Evolutionary conservation across 2,329 filamentous ascomycete species (phyloP), one percentile per base, ranked within the genome.

Genomic region (Hirsutella thompsonii): DNA sequence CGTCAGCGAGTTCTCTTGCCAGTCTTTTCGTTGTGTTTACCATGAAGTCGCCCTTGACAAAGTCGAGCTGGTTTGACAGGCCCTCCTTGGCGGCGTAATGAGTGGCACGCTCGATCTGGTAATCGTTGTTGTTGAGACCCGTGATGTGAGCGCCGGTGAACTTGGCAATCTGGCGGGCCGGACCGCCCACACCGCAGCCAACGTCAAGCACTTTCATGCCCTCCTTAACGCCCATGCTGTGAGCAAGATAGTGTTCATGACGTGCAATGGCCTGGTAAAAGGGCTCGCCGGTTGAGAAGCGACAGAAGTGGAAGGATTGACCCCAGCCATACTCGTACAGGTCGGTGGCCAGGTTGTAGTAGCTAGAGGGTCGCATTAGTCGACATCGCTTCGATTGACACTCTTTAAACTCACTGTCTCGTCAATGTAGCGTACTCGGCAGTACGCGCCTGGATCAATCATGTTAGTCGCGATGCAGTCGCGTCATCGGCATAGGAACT

Each of bases 61-160:
- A 96, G 47, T 73, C 74, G 50, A 94, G 68, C 68, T 94, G 87
- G 55, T 85, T 63, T 1, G 81, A 73, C 40, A 96, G 69, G 39
- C 81, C 81, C 65, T 94, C 86, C 64, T 87, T 86, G 46, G 74
- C 65, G 3, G 89, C 87, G 58, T 95, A 94, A 41, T 74, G 70
- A 13, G 79, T 88, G n/a, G 89, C 90, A 49, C 92, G 85, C 60
- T 95, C 78, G 50, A 96, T 94, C 69, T 96, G 92, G 71, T 98
- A 98, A 68, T 95, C 87, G 65, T 96, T 96, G 79, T 95, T 96
- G 79, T 96, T 98, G 60, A 96, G 68, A 35, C 92, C 92, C 20
- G 87, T 82, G 47, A 96, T 76, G 54, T 95, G 87, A 53, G 78
- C 83, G 46, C 85, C 90, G 10, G 86, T 83, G 68, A 98, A 98